A percentile compares a stretch with the other conserved stretches of the same genome.
Evolutionary conservation across 1,284 basidiomycete genomes (phyloP).

Genomic region (Trametes versicolor): DNA sequence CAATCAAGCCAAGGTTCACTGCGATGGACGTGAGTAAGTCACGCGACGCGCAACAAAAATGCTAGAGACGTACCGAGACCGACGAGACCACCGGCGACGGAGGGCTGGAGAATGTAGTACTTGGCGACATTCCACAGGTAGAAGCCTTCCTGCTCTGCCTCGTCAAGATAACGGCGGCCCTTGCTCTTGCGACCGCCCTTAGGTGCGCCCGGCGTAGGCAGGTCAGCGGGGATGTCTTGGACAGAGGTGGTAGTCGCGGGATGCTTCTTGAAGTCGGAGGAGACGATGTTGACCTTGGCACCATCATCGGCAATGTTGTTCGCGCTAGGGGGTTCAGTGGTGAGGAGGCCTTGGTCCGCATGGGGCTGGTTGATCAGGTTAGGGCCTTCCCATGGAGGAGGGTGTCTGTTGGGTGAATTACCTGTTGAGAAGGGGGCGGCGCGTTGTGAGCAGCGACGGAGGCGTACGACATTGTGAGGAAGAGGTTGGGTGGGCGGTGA

Average conservation of each 20-base stretch:
- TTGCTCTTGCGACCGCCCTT: slow-evolving; percentile 32
- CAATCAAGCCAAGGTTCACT: slow-evolving; percentile 82
- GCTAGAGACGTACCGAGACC: slow-evolving; percentile 64
- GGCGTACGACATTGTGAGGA: slow-evolving; percentile 70
- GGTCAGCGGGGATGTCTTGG: slow-evolving; percentile 32
- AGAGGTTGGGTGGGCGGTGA: slow-evolving; percentile 5
- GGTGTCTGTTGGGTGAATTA: slow-evolving; percentile 22
- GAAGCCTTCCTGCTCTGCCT: slow-evolving; percentile 62
- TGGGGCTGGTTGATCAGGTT: slow-evolving; percentile 56
- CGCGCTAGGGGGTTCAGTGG: slow-evolving; percentile 57
- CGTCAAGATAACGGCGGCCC: slow-evolving; percentile 49
- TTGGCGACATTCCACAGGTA: slow-evolving; percentile 68
- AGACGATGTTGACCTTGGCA: slow-evolving; percentile 63
- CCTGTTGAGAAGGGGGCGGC: slow-evolving; percentile 57
- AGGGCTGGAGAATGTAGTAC: slow-evolving; percentile 71
- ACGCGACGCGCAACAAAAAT: slow-evolving; percentile 9
- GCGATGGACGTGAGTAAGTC: slow-evolving; percentile 5
- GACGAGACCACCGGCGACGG: slow-evolving; percentile 77
- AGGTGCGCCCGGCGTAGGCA: slow-evolving; percentile 22
- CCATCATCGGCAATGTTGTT: slow-evolving; percentile 57
- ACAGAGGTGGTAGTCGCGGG: slow-evolving; percentile 55
- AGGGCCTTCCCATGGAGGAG: slow-evolving; percentile 32
- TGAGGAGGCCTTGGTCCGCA: slow-evolving; percentile 69
- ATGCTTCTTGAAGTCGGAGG: slow-evolving; percentile 58
- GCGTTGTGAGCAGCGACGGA: slow-evolving; percentile 67